Percentiles rank a stretch among this genome's conserved stretches.
Conservation (phyloP, 2,329 filamentous ascomycete genomes). For the Botryotinia convoluta region DNA sequence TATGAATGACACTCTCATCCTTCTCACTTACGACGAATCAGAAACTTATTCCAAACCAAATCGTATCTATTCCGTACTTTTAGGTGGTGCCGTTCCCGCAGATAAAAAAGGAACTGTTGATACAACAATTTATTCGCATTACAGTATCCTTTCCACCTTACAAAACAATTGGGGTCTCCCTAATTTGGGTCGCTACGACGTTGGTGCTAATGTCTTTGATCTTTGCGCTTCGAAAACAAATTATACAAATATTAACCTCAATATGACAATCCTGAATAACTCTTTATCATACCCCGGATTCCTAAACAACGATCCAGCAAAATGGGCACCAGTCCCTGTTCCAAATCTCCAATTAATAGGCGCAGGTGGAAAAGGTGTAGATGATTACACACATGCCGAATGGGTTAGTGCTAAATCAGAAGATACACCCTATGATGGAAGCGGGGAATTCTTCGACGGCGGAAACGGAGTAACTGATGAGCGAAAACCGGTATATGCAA, state of each 20-base stretch:
- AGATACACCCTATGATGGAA: constrained; percentile 47
- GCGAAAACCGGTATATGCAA: constrained; percentile 43
- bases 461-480: constrained; percentile 34
- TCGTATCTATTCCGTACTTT: constrained; percentile 52
- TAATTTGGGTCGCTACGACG: constrained; percentile 46
- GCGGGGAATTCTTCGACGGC: constrained; percentile 45
- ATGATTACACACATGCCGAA: constrained; percentile 36
- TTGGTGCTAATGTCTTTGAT: constrained; percentile 40
- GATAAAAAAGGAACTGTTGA: constrained; percentile 50
- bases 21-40: constrained; percentile 59
- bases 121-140: constrained; percentile 48
- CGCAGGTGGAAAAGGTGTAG: constrained; percentile 44
- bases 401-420: constrained; percentile 37
- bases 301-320: constrained; percentile 40
- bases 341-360: constrained; percentile 46
- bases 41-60: constrained; percentile 53
- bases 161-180: constrained; percentile 46
- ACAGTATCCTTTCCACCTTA: constrained; percentile 44
- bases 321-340: constrained; percentile 39
- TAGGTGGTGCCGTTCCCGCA: constrained; percentile 52
- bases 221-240: constrained; percentile 35
- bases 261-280: constrained; percentile 44
- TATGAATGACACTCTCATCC: constrained; percentile 52
- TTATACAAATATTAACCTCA: constrained; percentile 31
- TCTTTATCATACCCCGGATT: constrained; percentile 46